Percentiles rank a stretch among this genome's conserved stretches.
Evolutionary conservation across 805 yeast species (phyloP).

Genomic region (Saturnispora halmiae): DNA sequence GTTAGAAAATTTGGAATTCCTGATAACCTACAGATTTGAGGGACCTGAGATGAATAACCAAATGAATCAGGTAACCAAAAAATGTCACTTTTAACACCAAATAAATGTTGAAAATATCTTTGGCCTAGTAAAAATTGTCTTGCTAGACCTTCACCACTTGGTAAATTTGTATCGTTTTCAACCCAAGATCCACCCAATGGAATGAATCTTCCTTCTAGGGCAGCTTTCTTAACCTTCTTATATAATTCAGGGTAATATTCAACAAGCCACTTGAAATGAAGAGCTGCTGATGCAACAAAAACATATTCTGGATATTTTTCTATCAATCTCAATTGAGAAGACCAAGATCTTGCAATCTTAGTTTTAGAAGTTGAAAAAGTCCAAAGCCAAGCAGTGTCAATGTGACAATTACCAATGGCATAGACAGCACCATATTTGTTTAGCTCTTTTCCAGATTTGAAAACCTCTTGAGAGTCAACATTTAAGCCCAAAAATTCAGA

Average conservation of each 20-base stretch:
- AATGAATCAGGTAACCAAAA: constrained; percentile 98
- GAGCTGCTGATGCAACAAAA: constrained; percentile 93
- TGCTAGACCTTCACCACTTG: constrained; percentile 84
- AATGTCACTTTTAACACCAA: constrained; percentile 63
- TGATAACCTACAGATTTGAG: constrained; percentile 83
- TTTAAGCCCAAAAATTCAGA: constrained; percentile 53
- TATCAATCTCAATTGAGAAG: constrained; percentile 77
- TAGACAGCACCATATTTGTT: constrained; percentile 48
- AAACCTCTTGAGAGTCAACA: constrained; percentile 59
- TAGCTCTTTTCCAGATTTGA: constrained; percentile 30
- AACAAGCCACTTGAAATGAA: constrained; percentile 88
- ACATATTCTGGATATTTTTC: constrained; percentile 87
- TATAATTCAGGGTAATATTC: constrained; percentile 80
- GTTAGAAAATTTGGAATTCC: constrained; percentile 82
- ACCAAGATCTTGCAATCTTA: constrained; percentile 91
- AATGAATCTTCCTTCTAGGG: constrained; percentile 63
- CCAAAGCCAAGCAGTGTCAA: constrained; percentile 99
- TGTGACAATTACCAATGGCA: constrained; percentile 92
- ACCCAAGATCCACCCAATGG: constrained; percentile 99
- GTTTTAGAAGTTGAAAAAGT: constrained; percentile 96
- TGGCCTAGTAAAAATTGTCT: constrained; percentile 91
- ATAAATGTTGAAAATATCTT: constrained; percentile 68
- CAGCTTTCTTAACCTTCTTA: constrained; percentile 52
- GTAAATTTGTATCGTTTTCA: constrained; percentile 92
- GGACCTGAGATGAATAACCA: constrained; percentile 92